These are phyloP conservation scores for Periconia sp. DNA, from an alignment of 2,329 filamentous ascomycete species.

Conservation along the genomic window DNA sequence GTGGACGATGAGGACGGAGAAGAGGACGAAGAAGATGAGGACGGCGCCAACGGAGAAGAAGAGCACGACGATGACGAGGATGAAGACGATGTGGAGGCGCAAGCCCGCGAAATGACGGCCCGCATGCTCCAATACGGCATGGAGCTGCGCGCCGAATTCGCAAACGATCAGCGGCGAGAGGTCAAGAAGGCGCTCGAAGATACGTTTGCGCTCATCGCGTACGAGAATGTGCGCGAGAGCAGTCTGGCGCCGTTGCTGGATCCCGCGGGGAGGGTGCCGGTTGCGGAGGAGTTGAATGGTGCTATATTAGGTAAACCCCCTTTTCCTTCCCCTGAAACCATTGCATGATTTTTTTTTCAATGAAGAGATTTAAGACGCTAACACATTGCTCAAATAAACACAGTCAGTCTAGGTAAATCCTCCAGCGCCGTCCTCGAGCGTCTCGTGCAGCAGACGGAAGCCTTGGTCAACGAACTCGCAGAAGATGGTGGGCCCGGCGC, in stretches of 20 bases:
- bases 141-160: constrained; percentile 75
- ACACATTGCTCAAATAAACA: constrained; percentile 24
- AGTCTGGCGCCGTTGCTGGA: constrained; percentile 79
- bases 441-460: constrained; percentile 82
- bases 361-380: neutral
- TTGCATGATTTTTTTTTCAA: neutral
- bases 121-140: constrained; percentile 80
- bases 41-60: constrained; percentile 18
- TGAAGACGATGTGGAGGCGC: constrained; percentile 34
- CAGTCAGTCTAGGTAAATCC: constrained; percentile 88
- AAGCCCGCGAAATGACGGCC: constrained; percentile 56
- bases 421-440: constrained; percentile 83
- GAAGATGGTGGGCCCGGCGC: constrained; percentile 78
- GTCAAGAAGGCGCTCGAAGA: constrained; percentile 75
- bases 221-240: constrained; percentile 76
- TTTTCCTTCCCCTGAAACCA: too few relatives aligned
- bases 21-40: constrained; percentile 31
- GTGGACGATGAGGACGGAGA: constrained; percentile 37
- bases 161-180: constrained; percentile 68
- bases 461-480: constrained; percentile 79
- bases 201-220: constrained; percentile 86
- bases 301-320: constrained; percentile 73
- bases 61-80: constrained; percentile 30
- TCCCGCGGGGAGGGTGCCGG: constrained; percentile 69
- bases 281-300: constrained; percentile 92